These are phyloP conservation scores for Hymenoscyphus repandus DNA, from an alignment of 2,329 filamentous ascomycete species.

Conservation along the genomic window DNA sequence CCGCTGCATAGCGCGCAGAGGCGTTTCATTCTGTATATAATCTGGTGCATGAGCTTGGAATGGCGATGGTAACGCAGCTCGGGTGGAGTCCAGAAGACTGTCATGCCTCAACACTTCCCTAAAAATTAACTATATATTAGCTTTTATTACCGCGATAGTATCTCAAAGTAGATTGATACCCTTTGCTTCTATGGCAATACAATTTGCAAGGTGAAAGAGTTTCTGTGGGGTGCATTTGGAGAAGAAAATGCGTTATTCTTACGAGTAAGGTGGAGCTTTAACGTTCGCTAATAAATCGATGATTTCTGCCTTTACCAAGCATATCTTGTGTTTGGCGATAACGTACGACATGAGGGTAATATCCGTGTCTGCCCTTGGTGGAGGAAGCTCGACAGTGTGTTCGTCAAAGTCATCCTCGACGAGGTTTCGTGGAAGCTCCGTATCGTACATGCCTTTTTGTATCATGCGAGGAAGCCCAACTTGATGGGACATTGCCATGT, in stretches of 20 bases:
- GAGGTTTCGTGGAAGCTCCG: slow-evolving; percentile 53
- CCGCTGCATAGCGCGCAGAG: slow-evolving; percentile 43
- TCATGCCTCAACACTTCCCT: slow-evolving; percentile 46
- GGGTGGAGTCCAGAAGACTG: slow-evolving; percentile 37
- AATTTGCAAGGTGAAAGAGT: too few relatives aligned
- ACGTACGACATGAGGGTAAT: slow-evolving; percentile 52
- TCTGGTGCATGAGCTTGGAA: slow-evolving; percentile 43
- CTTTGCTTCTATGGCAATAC: too few relatives aligned
- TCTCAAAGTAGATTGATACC: too few relatives aligned
- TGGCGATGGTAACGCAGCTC: slow-evolving; percentile 40
- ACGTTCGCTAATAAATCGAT: slow-evolving; percentile 44
- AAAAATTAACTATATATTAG: too few relatives aligned
- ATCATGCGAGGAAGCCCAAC: slow-evolving; percentile 63
- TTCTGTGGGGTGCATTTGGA: too few relatives aligned
- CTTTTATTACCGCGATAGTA: too few relatives aligned
- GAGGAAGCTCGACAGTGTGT: slow-evolving; percentile 47
- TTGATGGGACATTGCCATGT: slow-evolving; percentile 59
- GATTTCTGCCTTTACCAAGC: slow-evolving; percentile 46
- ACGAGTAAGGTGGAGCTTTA: slow-evolving; percentile 38
- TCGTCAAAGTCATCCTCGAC: slow-evolving; percentile 60
- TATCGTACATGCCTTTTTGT: slow-evolving; percentile 56
- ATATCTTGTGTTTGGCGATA: slow-evolving; percentile 43
- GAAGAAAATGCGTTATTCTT: too few relatives aligned
- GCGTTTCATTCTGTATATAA: slow-evolving; percentile 40
- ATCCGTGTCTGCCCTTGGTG: slow-evolving; percentile 47